These are phyloP conservation scores for Cercospora nicotianae DNA, from an alignment of 2,329 filamentous ascomycete genomes.

Conservation along the genomic window DNA sequence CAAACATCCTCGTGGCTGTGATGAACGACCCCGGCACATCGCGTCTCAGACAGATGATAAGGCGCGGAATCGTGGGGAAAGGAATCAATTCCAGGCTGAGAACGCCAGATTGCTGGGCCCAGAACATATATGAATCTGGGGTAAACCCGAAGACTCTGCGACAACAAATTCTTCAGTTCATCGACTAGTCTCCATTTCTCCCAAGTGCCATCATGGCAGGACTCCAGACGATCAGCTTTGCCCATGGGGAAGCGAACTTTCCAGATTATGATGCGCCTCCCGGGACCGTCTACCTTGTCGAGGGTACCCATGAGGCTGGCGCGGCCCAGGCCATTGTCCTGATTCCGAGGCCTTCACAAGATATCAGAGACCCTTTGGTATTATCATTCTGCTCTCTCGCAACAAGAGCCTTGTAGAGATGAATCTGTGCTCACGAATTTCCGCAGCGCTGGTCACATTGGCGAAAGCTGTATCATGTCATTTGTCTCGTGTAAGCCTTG, in stretches of 20 bases:
- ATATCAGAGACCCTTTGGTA: not conserved
- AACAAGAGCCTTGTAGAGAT: not conserved
- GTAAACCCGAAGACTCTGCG: not conserved
- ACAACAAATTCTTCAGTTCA: not conserved
- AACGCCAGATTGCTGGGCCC: not conserved
- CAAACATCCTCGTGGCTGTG: not conserved
- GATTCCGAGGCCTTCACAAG: not conserved
- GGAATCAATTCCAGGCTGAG: not conserved
- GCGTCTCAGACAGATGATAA: not conserved
- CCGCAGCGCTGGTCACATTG: not conserved
- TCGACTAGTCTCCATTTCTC: not conserved
- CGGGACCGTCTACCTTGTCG: not conserved
- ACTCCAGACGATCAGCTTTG: not conserved
- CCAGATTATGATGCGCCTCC: not conserved
- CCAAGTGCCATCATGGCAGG: not conserved
- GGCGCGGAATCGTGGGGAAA: not conserved
- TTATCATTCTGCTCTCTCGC: not conserved
- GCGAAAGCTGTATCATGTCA: not conserved
- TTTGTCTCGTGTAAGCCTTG: not conserved
- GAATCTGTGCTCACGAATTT: not conserved
- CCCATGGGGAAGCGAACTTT: not conserved
- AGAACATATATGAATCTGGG: not conserved
- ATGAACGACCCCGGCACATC: not conserved
- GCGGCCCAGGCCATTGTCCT: not conserved
- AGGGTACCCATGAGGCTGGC: not conserved